Evolutionary conservation across 2,329 filamentous ascomycete species (phyloP).

Genomic region (Monosporascus ibericus): DNA sequence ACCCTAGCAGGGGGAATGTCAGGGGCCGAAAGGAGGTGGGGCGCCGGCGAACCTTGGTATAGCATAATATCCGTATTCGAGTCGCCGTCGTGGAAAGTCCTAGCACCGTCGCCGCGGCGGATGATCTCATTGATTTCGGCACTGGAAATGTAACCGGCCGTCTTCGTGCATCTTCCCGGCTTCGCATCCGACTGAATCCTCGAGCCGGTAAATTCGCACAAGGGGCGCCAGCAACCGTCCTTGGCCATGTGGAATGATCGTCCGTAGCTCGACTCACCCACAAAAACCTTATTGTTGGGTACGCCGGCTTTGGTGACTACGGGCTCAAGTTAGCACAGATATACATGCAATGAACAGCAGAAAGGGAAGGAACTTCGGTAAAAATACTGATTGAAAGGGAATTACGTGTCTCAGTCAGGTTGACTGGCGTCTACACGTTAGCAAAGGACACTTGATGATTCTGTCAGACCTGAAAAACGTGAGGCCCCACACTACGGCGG

Average conservation of each 20-base stretch:
- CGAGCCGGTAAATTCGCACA: background rate
- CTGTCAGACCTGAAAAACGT: too few relatives aligned
- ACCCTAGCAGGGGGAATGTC: too few relatives aligned
- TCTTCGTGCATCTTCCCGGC: background rate
- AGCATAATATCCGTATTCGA: background rate
- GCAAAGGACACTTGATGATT: too few relatives aligned
- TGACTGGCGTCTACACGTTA: background rate
- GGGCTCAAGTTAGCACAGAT: too few relatives aligned
- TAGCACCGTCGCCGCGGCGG: background rate
- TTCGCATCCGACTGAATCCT: background rate
- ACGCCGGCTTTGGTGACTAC: background rate
- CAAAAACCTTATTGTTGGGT: background rate
- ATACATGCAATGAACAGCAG: too few relatives aligned
- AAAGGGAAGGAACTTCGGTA: background rate
- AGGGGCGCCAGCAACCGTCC: background rate
- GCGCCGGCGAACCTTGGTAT: background rate
- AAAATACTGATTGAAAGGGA: slow-evolving; percentile 10
- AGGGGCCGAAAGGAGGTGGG: too few relatives aligned
- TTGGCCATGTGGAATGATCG: slow-evolving; percentile 1
- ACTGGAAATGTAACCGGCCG: background rate
- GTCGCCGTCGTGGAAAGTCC: background rate
- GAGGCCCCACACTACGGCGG: too few relatives aligned
- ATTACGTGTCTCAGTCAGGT: slow-evolving; percentile 16
- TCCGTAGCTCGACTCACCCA: slow-evolving; percentile 1
- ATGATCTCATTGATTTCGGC: background rate